Evolutionary conservation across 148 eudicot species (phyloP).

Genomic region (Persicaria maculosa): DNA sequence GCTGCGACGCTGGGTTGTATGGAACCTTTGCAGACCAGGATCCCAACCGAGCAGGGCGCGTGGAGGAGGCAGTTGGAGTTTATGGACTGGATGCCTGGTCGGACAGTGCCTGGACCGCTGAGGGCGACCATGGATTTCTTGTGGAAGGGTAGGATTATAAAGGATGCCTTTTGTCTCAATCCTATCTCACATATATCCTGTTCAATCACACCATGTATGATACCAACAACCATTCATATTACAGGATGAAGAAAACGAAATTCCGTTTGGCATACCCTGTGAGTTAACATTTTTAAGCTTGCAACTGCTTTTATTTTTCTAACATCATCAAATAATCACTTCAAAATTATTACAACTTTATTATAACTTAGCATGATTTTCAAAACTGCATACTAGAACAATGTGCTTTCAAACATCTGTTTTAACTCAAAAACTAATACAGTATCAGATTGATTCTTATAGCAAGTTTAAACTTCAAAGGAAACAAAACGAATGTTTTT

Average conservation of each 20-base stretch:
- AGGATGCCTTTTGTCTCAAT: conserved; percentile 35
- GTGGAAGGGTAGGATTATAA: conserved; percentile 58
- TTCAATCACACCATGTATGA: not conserved
- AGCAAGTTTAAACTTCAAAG: not conserved
- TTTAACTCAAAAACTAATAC: no score
- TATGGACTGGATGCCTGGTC: conserved; percentile 24
- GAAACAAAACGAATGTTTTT: not conserved
- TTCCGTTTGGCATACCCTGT: no score
- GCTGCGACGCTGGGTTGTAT: not conserved
- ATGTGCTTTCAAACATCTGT: no score
- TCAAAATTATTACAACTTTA: no score
- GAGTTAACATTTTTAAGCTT: no score
- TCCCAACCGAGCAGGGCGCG: conserved; percentile 83
- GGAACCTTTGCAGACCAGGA: conserved; percentile 44
- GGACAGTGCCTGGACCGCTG: conserved; percentile 5
- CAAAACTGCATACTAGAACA: no score
- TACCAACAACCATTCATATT: not conserved
- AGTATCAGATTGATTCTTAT: no score
- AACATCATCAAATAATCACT: no score
- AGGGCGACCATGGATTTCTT: conserved; percentile 21
- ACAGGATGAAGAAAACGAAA: no score
- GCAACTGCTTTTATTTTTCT: no score
- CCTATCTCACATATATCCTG: conserved; percentile 74
- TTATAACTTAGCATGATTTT: no score
- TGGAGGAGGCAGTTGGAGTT: conserved; percentile 45